Evolutionary conservation across 257 asterid genomes (phyloP).

Genomic region (Solanum etuberosum): DNA sequence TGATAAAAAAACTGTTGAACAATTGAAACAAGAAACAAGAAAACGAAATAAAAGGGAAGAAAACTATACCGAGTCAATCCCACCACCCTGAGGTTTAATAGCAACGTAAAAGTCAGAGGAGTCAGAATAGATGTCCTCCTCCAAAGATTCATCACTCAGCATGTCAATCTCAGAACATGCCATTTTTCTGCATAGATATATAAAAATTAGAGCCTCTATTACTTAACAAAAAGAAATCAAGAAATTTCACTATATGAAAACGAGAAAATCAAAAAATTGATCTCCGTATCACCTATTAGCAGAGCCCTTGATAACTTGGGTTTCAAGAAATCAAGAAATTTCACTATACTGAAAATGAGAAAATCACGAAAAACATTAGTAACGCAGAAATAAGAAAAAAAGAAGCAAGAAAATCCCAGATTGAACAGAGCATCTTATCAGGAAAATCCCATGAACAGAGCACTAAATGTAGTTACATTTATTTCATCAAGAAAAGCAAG

Average conservation of each 20-base stretch:
- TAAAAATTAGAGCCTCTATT: neutral
- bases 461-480: neutral
- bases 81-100: neutral
- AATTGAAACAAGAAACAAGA: neutral
- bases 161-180: neutral
- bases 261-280: neutral
- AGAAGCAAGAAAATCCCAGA: neutral
- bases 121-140: neutral
- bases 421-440: neutral
- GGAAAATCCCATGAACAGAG: neutral
- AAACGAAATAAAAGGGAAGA: neutral
- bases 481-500: neutral
- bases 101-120: neutral
- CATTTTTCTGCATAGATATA: neutral
- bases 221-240: neutral
- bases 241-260: neutral
- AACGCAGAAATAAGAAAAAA: neutral
- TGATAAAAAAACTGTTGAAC: neutral
- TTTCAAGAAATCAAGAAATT: neutral
- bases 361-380: neutral
- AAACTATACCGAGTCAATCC: neutral
- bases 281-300: neutral
- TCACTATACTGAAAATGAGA: neutral
- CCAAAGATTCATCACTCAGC: neutral
- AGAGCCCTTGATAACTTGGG: neutral